Evolutionary conservation across 257 asterid genomes (phyloP).

Genomic region (Rhazya stricta): DNA sequence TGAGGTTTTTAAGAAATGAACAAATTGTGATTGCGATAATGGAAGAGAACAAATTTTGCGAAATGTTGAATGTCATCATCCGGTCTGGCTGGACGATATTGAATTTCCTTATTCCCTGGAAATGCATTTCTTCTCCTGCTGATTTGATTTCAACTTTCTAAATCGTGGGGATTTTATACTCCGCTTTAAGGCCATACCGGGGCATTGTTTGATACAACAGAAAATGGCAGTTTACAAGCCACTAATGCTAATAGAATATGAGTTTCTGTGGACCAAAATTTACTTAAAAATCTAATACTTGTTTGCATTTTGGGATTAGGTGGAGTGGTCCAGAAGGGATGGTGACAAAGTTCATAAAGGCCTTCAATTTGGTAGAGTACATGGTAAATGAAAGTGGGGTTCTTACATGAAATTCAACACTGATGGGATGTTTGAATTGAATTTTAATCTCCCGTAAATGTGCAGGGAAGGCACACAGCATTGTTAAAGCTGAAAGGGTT

Average conservation of each 20-base stretch:
- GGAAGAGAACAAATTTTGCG: neutral
- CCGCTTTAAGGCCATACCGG: neutral
- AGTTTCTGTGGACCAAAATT: neutral
- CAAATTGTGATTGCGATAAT: neutral
- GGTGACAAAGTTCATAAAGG: conserved; percentile 86
- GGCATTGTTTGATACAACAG: neutral
- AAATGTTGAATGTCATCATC: neutral
- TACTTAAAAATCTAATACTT: neutral
- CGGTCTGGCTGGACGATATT: neutral
- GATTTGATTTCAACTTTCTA: neutral
- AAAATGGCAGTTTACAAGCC: neutral
- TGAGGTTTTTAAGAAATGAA: neutral
- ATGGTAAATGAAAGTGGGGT: conserved; percentile 41
- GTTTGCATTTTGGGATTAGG: conserved; percentile 33
- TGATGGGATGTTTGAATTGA: conserved; percentile 9
- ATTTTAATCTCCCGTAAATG: conserved; percentile 14
- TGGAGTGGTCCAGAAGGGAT: conserved; percentile 73
- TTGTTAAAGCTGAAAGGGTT: conserved; percentile 90
- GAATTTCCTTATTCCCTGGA: neutral
- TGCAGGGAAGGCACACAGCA: conserved; percentile 85
- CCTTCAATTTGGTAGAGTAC: conserved; percentile 81
- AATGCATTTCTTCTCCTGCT: neutral
- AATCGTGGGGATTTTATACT: neutral
- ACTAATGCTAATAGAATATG: neutral
- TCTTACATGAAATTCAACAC: conserved; percentile 1